Conservation (phyloP, 805 yeast species). For the Scheffersomyces coipomensis region DNA sequence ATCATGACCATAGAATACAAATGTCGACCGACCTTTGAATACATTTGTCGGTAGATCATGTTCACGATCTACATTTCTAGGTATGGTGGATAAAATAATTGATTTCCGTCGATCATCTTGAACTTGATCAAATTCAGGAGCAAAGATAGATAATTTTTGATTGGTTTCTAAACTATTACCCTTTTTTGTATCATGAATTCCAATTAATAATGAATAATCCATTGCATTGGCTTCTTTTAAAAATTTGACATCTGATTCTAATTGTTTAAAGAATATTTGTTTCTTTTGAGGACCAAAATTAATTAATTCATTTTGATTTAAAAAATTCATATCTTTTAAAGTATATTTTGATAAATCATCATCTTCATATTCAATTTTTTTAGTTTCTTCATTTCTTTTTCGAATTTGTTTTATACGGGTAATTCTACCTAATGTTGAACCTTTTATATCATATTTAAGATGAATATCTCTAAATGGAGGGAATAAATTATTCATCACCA, state of each 20-base stretch:
- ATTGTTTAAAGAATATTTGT: constrained; percentile 60
- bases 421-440: constrained; percentile 81
- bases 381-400: no score
- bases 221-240: constrained; percentile 77
- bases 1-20: constrained; percentile 69
- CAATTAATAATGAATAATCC: constrained; percentile 92
- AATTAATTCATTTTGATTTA: constrained; percentile 63
- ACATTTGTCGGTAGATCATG: constrained; percentile 44
- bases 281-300: constrained; percentile 72
- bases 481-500: constrained; percentile 95
- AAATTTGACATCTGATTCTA: constrained; percentile 71
- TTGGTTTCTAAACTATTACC: constrained; percentile 33
- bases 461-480: constrained; percentile 91
- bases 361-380: no score
- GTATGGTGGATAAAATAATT: constrained; percentile 46
- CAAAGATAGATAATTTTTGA: constrained; percentile 44
- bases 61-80: constrained; percentile 38
- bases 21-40: constrained; percentile 48
- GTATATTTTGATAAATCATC: constrained; percentile 43
- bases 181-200: constrained; percentile 73
- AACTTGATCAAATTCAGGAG: constrained; percentile 35
- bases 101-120: constrained; percentile 13
- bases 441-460: constrained; percentile 85
- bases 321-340: constrained; percentile 86
- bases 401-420: constrained; percentile 42